Base-by-base conservation (phyloP, 768 basidiomycete species). In the Suillus weaverae region DNA sequence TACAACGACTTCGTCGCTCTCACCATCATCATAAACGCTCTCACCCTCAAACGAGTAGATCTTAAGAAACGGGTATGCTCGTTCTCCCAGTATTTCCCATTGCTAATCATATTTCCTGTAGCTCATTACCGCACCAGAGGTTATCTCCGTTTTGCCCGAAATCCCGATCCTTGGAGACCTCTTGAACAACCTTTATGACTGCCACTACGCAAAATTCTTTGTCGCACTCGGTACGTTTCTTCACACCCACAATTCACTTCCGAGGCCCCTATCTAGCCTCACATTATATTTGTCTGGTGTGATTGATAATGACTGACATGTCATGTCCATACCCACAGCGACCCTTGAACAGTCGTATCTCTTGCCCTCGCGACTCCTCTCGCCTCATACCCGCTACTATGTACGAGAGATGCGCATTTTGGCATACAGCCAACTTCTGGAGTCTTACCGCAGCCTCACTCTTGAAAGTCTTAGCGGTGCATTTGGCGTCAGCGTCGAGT, bases 401-500 rank as follows among this genome's bases (percentile, higher is more conserved):
- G 84, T 95, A 36, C 90, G 97, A 64, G 97, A 98, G 77, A 95
- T 98, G 93, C 89, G 97, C 39, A 95, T 99, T 68, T 87, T 91
- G 22, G 95, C 96, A 1, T 99, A 97, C 78, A 79, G 84, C 33
- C 97, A 99, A 71, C 82, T 98, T 5, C 81, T 99, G n/a, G 94
- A 98, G 74, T 89, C 86, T 11, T 99, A 99, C 75, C 85, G 90
- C 43, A 92, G 89, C 63, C 82, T 99, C 51, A 98, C 97, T 1
- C 80, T 99, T 26, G 90, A 95, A 60, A 93, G 91, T 70, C 84
- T 99, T 67, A 85, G 87, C 57, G 79, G 83, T 1, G 94, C 95
- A 26, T 99, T 99, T 67, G 97, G 97, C 30, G 96, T 99, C 41
- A 87, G 88, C 54, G 84, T 89, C 33, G 88, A 89, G 9, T 99